Conservation (phyloP, 495 filamentous ascomycete species). For the Pyrenopolyporus hunteri region DNA sequence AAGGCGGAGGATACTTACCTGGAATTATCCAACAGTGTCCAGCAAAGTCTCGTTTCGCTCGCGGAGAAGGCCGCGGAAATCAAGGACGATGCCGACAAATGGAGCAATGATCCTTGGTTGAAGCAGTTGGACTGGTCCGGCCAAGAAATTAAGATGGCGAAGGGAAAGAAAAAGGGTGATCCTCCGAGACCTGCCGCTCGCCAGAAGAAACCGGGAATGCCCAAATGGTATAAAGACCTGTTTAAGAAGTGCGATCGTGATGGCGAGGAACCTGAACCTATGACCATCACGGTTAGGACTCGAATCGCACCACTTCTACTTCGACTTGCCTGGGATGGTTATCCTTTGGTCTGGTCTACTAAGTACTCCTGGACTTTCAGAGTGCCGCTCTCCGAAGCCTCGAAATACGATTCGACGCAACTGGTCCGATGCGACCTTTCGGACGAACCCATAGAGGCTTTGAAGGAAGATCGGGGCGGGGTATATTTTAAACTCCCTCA, state of each 20-base stretch:
- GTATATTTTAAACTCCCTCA: conserved; percentile 94
- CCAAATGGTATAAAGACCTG: conserved; percentile 93
- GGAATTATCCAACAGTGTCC: conserved; percentile 73
- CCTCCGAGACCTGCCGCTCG: conserved; percentile 76
- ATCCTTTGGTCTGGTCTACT: conserved; percentile 91
- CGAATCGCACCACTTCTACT: conserved; percentile 87
- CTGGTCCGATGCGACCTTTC: conserved; percentile 75
- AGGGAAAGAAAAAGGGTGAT: conserved; percentile 84
- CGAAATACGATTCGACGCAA: conserved; percentile 70
- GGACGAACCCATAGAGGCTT: conserved; percentile 67
- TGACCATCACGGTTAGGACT: conserved; percentile 84
- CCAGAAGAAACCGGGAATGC: conserved; percentile 94
- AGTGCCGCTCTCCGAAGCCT: conserved; percentile 67
- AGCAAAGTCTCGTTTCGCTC: conserved; percentile 71
- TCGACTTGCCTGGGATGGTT: conserved; percentile 83
- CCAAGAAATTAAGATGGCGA: conserved; percentile 88
- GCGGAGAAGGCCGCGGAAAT: conserved; percentile 75
- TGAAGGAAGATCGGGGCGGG: conserved; percentile 69
- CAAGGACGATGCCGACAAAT: conserved; percentile 70
- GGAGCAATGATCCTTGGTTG: conserved; percentile 84
- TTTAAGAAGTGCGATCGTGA: conserved; percentile 66
- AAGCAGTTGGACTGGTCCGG: conserved; percentile 93
- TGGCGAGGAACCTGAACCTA: too few relatives aligned
- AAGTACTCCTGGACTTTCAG: conserved; percentile 91
- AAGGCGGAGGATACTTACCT: conserved; percentile 87